Percentiles rank a stretch among this genome's conserved stretches.
Evolutionary conservation across 2,329 filamentous ascomycete genomes (phyloP).

Genomic region (Plectosphaerella cucumerina): DNA sequence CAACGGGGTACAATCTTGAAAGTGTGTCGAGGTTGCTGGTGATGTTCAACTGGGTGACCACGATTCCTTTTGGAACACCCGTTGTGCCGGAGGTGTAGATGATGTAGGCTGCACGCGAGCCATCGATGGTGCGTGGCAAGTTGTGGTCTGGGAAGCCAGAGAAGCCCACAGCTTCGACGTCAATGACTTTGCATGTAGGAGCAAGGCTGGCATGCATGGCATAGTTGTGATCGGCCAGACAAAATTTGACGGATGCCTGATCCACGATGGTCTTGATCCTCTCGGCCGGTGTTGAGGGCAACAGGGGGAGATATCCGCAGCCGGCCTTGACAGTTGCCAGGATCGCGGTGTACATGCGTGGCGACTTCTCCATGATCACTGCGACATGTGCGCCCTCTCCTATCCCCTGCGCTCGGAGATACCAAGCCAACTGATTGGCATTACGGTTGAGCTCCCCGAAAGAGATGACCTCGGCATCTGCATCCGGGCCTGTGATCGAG

Average conservation of each 20-base stretch:
- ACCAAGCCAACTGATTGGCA: constrained; percentile 52
- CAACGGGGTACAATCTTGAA: constrained; percentile 59
- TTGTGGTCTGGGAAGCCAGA: constrained; percentile 28
- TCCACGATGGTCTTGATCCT: constrained; percentile 58
- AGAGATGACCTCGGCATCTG: constrained; percentile 43
- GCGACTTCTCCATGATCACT: constrained; percentile 73
- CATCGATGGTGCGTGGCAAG: constrained; percentile 21
- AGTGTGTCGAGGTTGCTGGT: constrained; percentile 70
- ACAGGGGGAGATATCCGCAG: constrained; percentile 74
- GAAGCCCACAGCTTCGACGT: constrained; percentile 26
- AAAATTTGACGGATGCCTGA: constrained; percentile 49
- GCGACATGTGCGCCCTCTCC: constrained; percentile 58
- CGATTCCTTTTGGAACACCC: constrained; percentile 73
- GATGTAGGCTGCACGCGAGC: constrained; percentile 63
- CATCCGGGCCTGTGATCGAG: constrained; percentile 31
- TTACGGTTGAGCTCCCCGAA: constrained; percentile 60
- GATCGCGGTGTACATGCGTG: constrained; percentile 68
- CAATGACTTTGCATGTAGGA: constrained; percentile 19
- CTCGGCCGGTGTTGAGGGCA: constrained; percentile 64
- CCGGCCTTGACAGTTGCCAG: constrained; percentile 72
- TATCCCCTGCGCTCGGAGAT: constrained; percentile 44
- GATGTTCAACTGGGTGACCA: constrained; percentile 72
- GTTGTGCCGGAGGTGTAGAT: constrained; percentile 85
- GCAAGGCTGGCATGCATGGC: constrained; percentile 32
- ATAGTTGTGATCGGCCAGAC: constrained; percentile 12